Conservation (phyloP, 1,284 basidiomycete genomes). For the Apiotrichum gracile region DNA sequence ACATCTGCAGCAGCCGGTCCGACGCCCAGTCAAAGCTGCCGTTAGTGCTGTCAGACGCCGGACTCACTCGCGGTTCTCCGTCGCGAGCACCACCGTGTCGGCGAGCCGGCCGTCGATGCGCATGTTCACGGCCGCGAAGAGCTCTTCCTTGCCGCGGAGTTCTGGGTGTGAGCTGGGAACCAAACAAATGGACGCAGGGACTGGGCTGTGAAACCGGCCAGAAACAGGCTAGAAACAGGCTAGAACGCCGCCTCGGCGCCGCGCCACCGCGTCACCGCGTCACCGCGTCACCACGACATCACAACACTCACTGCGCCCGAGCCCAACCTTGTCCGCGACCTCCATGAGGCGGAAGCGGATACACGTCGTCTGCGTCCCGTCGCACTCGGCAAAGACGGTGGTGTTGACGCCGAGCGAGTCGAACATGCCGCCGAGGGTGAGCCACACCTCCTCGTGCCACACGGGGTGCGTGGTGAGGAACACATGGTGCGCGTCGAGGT, state of each 20-base stretch:
- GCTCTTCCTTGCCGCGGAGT: neutral
- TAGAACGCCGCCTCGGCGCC: no score
- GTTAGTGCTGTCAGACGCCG: neutral
- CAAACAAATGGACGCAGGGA: neutral
- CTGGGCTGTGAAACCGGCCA: neutral
- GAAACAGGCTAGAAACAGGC: no score
- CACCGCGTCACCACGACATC: neutral
- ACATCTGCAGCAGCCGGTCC: neutral
- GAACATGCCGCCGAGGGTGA: neutral
- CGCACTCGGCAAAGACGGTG: neutral
- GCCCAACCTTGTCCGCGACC: neutral
- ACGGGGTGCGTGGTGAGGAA: neutral
- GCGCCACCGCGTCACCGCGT: no score
- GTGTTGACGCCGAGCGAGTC: neutral
- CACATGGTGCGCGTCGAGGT: neutral
- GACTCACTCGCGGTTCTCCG: neutral
- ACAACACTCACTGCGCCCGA: neutral
- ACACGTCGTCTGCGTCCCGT: neutral
- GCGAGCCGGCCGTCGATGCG: neutral
- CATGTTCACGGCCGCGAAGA: neutral
- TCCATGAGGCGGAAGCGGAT: neutral
- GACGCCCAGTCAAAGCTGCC: neutral
- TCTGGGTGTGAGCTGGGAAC: neutral
- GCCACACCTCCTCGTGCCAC: slow-evolving; percentile 6
- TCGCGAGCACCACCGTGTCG: slow-evolving; percentile 4